Conservation (phyloP, 805 yeast species). For the Ogataea paradorogensis region DNA sequence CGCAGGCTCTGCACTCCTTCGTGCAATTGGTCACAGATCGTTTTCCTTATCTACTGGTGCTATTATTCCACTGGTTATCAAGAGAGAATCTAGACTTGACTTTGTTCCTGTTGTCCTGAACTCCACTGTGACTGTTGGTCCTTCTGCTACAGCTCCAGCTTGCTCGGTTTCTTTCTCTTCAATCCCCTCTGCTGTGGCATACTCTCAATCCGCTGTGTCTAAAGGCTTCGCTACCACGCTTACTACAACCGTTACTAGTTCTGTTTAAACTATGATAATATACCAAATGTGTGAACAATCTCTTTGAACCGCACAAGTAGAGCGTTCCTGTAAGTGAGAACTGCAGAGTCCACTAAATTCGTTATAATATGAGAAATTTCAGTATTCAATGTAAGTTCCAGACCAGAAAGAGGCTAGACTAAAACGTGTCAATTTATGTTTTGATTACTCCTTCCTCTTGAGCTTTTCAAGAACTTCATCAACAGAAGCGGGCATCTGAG, state of each 20-base stretch:
- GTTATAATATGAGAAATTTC: too few relatives aligned
- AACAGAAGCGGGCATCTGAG: conserved; percentile 24
- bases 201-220: background rate
- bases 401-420: background rate
- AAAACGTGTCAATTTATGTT: background rate
- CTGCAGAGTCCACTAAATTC: too few relatives aligned
- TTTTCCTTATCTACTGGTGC: conserved; percentile 3
- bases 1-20: background rate
- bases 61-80: conserved; percentile 1
- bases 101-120: background rate
- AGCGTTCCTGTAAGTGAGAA: background rate
- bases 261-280: background rate
- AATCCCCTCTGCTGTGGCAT: background rate
- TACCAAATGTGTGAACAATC: background rate
- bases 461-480: background rate
- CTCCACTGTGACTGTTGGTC: conserved; percentile 1
- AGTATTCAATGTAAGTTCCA: too few relatives aligned
- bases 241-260: background rate
- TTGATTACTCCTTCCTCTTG: background rate
- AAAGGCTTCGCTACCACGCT: background rate
- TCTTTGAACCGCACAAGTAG: background rate
- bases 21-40: background rate
- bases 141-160: conserved; percentile 1
- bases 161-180: background rate
- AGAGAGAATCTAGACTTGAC: conserved; percentile 1